These are phyloP conservation scores for Echinochloa phyllopogon DNA, from an alignment of 176 grass and related monocot species.

Conservation along the genomic window DNA sequence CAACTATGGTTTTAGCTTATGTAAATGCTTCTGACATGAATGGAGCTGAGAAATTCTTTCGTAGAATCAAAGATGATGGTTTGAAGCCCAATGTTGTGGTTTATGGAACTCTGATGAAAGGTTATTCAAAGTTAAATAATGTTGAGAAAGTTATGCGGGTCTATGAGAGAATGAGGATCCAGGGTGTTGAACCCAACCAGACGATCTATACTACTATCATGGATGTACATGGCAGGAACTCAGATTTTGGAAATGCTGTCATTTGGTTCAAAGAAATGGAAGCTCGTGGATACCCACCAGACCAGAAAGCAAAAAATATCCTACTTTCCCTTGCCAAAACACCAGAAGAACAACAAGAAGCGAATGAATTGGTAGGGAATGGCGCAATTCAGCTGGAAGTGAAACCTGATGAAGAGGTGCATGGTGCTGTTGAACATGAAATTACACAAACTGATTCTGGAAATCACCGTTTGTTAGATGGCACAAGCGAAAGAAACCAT, in stretches of 20 bases:
- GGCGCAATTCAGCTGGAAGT: conserved; percentile 47
- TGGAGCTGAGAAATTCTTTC: conserved; percentile 87
- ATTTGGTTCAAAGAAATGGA: conserved; percentile 93
- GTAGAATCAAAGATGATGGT: conserved; percentile 90
- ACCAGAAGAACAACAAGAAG: conserved; percentile 77
- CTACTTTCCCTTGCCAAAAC: conserved; percentile 74
- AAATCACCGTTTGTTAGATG: conserved; percentile 17
- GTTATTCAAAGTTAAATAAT: conserved; percentile 84
- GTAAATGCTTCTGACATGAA: conserved; percentile 93
- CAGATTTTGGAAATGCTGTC: conserved; percentile 82
- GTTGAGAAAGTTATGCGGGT: conserved; percentile 80
- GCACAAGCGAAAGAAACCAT: conserved; percentile 28
- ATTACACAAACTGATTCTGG: conserved; percentile 33
- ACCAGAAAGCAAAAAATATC: conserved; percentile 88
- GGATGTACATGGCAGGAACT: conserved; percentile 82
- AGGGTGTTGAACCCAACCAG: conserved; percentile 86
- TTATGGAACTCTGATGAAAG: conserved; percentile 98
- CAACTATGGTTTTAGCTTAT: conserved; percentile 92
- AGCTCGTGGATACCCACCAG: conserved; percentile 62
- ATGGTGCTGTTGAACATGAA: conserved; percentile 40
- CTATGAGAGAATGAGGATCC: conserved; percentile 83
- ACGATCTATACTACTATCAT: conserved; percentile 90
- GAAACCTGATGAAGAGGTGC: conserved; percentile 30
- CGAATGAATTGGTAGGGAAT: conserved; percentile 71
- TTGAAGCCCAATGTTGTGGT: conserved; percentile 89